A percentile compares a stretch with the other conserved stretches of the same genome.
Evolutionary conservation across 1,284 basidiomycete species (phyloP).

Genomic region (Schizophyllum amplum): DNA sequence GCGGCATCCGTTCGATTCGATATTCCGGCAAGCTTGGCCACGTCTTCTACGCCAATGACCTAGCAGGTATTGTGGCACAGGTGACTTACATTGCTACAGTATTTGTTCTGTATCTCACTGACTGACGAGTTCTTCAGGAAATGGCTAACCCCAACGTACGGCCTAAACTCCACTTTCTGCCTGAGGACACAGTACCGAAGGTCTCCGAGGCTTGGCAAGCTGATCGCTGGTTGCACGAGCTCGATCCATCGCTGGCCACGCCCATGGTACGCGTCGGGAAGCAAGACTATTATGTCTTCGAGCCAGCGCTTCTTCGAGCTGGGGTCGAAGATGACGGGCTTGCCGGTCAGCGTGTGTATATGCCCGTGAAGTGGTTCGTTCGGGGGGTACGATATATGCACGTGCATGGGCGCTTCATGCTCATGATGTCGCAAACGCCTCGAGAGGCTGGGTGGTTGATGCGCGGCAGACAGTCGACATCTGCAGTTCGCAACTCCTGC

Average conservation of each 20-base stretch:
- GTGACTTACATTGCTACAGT: constrained; percentile 12
- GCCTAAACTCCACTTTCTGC: constrained; percentile 19
- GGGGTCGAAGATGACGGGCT: constrained; percentile 11
- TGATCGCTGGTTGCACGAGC: constrained; percentile 18
- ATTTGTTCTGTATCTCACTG: neutral
- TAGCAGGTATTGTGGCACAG: constrained; percentile 24
- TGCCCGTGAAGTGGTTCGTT: constrained; percentile 24
- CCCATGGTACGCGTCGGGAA: constrained; percentile 21
- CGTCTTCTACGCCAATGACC: constrained; percentile 23
- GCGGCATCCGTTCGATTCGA: constrained; percentile 21
- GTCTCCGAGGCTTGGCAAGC: constrained; percentile 20
- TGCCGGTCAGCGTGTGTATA: constrained; percentile 1
- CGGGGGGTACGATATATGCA: constrained; percentile 9
- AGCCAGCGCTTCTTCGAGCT: constrained; percentile 15
- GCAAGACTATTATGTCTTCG: constrained; percentile 24
- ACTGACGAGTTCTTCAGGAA: constrained; percentile 16
- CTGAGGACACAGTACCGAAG: constrained; percentile 18
- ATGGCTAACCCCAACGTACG: constrained; percentile 22
- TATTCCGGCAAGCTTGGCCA: constrained; percentile 27
- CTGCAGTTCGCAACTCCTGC: constrained; percentile 7
- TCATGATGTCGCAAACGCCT: neutral
- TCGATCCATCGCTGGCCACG: constrained; percentile 14
- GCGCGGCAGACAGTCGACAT: constrained; percentile 10
- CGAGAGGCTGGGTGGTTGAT: constrained; percentile 11
- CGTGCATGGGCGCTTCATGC: constrained; percentile 11